Percentiles rank a stretch among this genome's conserved stretches.
phyloP scores from a whole-genome alignment of 1,139 yeast species.

The Geotrichum bryndzae region DNA sequence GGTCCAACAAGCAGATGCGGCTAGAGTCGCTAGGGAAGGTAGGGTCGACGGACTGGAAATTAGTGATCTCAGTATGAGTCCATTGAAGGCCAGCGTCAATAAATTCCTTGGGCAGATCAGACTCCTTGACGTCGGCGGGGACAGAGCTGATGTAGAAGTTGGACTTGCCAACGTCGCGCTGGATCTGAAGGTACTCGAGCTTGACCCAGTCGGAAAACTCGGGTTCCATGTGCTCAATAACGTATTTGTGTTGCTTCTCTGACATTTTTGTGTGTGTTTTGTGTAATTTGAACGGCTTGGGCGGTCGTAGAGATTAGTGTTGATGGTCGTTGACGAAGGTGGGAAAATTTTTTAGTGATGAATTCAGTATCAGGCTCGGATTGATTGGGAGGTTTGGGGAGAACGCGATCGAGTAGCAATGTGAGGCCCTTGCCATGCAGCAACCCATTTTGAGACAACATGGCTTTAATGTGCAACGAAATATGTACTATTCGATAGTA shows the following conservation, averaged over 20 bases:
- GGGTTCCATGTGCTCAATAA: conserved; percentile 95
- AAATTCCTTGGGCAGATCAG: conserved; percentile 61
- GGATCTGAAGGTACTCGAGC: conserved; percentile 77
- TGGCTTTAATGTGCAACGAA: no score
- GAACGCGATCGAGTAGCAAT: background rate
- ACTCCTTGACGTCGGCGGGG: conserved; percentile 47
- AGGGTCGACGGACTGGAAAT: conserved; percentile 39
- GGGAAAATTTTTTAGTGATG: background rate
- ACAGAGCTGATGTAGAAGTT: conserved; percentile 75
- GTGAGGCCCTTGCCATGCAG: background rate
- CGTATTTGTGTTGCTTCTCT: conserved; percentile 60
- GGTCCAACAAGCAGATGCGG: conserved; percentile 79
- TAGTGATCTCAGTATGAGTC: conserved; percentile 69
- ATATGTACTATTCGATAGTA: no score
- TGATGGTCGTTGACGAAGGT: background rate
- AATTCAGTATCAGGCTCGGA: background rate
- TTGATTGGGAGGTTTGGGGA: background rate
- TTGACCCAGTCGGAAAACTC: conserved; percentile 96
- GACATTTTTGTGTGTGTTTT: background rate
- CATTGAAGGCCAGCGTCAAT: conserved; percentile 65
- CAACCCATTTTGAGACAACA: background rate
- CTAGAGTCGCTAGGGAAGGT: conserved; percentile 38
- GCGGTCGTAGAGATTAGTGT: background rate
- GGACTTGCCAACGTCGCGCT: conserved; percentile 70
- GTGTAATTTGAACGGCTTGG: background rate